A percentile compares a stretch with the other conserved stretches of the same genome.
These are phyloP conservation scores for Myxozyma geophila DNA, from an alignment of 805 yeast species.

Conservation along the genomic window DNA sequence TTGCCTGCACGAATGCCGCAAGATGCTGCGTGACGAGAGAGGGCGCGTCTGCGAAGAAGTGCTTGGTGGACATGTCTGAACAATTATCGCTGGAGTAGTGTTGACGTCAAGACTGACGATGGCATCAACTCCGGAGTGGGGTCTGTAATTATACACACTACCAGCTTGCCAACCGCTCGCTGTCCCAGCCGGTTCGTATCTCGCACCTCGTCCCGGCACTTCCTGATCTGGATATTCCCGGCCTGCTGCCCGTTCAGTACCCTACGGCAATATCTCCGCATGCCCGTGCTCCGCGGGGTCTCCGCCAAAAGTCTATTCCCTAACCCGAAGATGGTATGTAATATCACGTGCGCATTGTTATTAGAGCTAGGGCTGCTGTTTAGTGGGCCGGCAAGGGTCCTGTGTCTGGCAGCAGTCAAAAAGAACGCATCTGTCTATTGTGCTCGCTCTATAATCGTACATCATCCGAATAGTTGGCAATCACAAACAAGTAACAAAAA, in stretches of 20 bases:
- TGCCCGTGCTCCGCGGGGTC: slow-evolving; percentile 10
- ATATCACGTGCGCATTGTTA: too few species aligned
- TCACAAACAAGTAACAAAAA: too few species aligned
- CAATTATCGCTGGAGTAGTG: neutral
- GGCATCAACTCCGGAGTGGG: too few species aligned
- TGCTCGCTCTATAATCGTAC: too few species aligned
- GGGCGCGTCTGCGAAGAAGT: slow-evolving; percentile 43
- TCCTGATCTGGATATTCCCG: neutral
- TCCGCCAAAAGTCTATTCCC: too few species aligned
- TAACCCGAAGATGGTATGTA: too few species aligned
- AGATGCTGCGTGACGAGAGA: slow-evolving; percentile 50
- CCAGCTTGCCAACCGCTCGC: neutral
- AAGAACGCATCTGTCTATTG: too few species aligned
- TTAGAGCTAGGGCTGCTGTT: too few species aligned
- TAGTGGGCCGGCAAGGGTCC: too few species aligned
- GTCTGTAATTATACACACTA: too few species aligned
- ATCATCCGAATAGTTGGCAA: too few species aligned
- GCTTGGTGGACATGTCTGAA: slow-evolving; percentile 38
- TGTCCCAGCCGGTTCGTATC: neutral
- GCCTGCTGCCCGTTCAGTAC: neutral
- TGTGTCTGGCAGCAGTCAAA: too few species aligned
- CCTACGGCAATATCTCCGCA: slow-evolving; percentile 8
- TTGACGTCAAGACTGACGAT: neutral
- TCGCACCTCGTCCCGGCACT: neutral
- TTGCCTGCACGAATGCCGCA: slow-evolving; percentile 58